These are phyloP conservation scores for Lindgomyces ingoldianus DNA, from an alignment of 495 filamentous ascomycete species.

Conservation along the genomic window DNA sequence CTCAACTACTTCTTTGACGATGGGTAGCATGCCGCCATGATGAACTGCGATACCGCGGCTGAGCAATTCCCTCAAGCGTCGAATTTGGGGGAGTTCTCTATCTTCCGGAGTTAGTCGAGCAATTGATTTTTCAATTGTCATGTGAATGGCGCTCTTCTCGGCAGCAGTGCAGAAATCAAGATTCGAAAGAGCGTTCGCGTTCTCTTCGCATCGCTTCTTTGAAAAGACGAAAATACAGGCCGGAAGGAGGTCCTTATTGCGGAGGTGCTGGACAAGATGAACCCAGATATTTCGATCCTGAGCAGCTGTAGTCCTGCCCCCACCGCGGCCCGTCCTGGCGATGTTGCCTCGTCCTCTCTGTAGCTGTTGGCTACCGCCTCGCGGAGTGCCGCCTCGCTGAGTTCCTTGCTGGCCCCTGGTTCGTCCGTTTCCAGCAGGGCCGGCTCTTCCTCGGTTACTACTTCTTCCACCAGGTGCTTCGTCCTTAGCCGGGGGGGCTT, in stretches of 20 bases:
- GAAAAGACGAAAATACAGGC: conserved; percentile 98
- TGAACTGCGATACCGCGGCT: conserved; percentile 91
- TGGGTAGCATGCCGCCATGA: conserved; percentile 91
- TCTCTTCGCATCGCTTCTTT: conserved; percentile 95
- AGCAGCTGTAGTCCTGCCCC: conserved; percentile 78
- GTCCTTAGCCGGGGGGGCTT: conserved; percentile 55
- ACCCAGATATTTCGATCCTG: conserved; percentile 99
- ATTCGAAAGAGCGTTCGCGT: conserved; percentile 90
- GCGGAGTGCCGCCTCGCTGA: conserved; percentile 55
- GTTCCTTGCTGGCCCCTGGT: conserved; percentile 50
- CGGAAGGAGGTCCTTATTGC: conserved; percentile 81
- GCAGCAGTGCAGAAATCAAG: conserved; percentile 88
- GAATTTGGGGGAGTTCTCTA: conserved; percentile 82
- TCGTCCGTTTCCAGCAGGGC: conserved; percentile 52
- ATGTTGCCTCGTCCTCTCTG: conserved; percentile 74
- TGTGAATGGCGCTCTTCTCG: conserved; percentile 95
- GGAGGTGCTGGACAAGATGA: conserved; percentile 85
- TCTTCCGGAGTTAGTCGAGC: conserved; percentile 92
- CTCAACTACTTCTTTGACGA: conserved; percentile 97
- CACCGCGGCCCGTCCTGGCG: conserved; percentile 80
- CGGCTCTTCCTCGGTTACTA: conserved; percentile 21
- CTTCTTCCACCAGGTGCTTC: conserved; percentile 34
- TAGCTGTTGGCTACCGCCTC: conserved; percentile 59
- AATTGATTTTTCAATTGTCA: conserved; percentile 95
- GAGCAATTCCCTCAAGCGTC: conserved; percentile 80